phyloP scores from a whole-genome alignment of 108 stramenopile species.

The Conticribra guillardii region DNA sequence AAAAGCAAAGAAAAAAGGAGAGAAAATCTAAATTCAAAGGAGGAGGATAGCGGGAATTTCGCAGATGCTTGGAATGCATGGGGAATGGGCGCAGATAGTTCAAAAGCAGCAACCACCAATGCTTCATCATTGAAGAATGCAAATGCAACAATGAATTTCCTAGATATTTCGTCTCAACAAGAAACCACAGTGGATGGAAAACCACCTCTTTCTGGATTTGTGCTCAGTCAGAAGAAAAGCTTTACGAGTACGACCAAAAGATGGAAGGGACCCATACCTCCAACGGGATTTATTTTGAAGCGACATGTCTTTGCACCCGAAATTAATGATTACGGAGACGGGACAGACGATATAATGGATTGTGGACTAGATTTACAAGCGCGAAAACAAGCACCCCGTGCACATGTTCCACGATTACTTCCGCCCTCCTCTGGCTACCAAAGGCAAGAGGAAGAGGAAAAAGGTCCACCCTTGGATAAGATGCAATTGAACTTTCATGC shows the following conservation, averaged over 20 bases:
- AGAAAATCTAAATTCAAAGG: neutral
- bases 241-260: slow-evolving; percentile 2
- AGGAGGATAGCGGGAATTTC: slow-evolving; percentile 2
- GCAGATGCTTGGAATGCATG: slow-evolving; percentile 52
- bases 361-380: slow-evolving; percentile 37
- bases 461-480: slow-evolving; percentile 30
- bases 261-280: slow-evolving; percentile 43
- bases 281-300: slow-evolving; percentile 41
- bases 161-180: neutral
- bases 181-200: slow-evolving; percentile 36
- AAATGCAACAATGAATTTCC: neutral
- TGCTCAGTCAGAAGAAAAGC: slow-evolving; percentile 8
- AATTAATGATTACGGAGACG: neutral
- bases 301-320: slow-evolving; percentile 40
- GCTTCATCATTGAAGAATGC: too few species aligned
- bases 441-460: neutral
- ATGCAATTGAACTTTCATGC: slow-evolving; percentile 45
- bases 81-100: slow-evolving; percentile 29
- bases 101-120: too few species aligned
- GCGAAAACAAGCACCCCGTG: slow-evolving; percentile 7
- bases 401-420: slow-evolving; percentile 23
- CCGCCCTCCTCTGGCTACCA: slow-evolving; percentile 8
- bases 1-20: neutral
- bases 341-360: slow-evolving; percentile 15
- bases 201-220: slow-evolving; percentile 45